Evolutionary conservation across 2,329 filamentous ascomycete species (phyloP), one percentile per base, ranked within the genome.

Genomic region (Scedosporium dehoogii): DNA sequence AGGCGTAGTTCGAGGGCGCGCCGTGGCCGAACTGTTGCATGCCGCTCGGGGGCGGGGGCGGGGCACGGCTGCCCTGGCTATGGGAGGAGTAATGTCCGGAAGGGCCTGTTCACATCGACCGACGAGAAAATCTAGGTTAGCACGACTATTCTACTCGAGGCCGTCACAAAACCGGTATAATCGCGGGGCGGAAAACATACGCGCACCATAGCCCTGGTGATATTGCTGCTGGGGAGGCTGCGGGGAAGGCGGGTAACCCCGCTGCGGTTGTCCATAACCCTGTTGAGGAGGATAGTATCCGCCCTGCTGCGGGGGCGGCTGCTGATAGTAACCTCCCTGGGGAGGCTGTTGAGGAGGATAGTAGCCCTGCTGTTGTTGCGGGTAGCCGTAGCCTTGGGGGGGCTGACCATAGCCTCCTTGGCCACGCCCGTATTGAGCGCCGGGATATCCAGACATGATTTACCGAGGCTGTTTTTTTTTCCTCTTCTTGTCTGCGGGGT

Each of bases 1-100:
- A 97, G 55, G 81, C 85, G 74, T 96, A 96, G 69, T 82, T 82
- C 66, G 85, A 81, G 18, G 92, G 92, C 14, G 92, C 92, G 63
- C 91, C 92, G 65, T 86, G 81, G 62, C 92, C 90, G 70, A 94
- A 94, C 65, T 82, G 79, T 72, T 92, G 89, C 66, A 87, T 81
- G 61, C 82, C 77, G 63, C 79, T 73, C 18, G 89, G 88, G 6
- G 90, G 90, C 60, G 87, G 83, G 2, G 86, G 81, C 59, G 90
- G 89, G 7, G 14, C 10, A 51, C 53, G 51, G 14, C 44, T 48
- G 18, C 10, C 2, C 9, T 23, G n/a, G 23, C 23, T 21, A 10
- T 21, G 51, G 23, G 51, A 55, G 23, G 56, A n/a, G 9, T n/a
- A 21, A 21, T 41, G 56, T 16, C 16, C 23, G 27, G n/a, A n/a